A percentile compares a stretch with the other conserved stretches of the same genome.
Evolutionary conservation across 495 filamentous ascomycete genomes (phyloP).

Genomic region (Neurospora pannonica): DNA sequence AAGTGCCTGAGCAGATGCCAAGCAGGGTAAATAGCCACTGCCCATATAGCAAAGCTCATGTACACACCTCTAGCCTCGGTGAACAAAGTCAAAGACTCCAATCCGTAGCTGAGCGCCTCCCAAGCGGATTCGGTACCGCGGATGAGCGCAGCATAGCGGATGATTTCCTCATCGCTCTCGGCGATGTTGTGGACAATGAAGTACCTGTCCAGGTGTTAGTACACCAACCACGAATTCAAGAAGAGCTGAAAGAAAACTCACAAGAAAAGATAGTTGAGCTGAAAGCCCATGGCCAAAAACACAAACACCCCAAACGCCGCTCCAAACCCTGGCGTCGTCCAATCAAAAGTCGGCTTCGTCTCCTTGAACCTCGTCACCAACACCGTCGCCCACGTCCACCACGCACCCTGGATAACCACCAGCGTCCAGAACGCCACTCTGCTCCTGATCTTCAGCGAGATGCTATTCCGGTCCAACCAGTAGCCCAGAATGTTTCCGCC

Average conservation of each 20-base stretch:
- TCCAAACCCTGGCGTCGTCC: constrained; percentile 46
- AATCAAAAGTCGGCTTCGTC: constrained; percentile 47
- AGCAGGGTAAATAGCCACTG: constrained; percentile 43
- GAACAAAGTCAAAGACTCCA: constrained; percentile 46
- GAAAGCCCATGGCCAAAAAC: constrained; percentile 49
- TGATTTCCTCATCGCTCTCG: constrained; percentile 43
- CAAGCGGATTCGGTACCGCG: constrained; percentile 54
- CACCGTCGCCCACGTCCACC: constrained; percentile 55
- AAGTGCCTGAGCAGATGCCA: constrained; percentile 49
- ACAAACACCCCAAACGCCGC: constrained; percentile 49
- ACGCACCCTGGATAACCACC: constrained; percentile 43
- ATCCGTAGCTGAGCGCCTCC: constrained; percentile 53
- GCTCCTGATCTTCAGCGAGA: constrained; percentile 40
- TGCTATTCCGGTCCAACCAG: constrained; percentile 42
- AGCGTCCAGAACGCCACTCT: constrained; percentile 34
- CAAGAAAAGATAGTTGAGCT: constrained; percentile 56
- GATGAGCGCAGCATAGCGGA: constrained; percentile 51
- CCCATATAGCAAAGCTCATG: constrained; percentile 56
- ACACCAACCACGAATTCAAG: background rate
- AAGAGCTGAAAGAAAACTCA: constrained; percentile 18
- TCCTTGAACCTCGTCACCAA: constrained; percentile 42
- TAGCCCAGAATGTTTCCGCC: constrained; percentile 47
- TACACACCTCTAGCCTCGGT: constrained; percentile 51
- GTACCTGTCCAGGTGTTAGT: constrained; percentile 31
- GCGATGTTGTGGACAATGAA: constrained; percentile 54